Evolutionary conservation across 768 basidiomycete species (phyloP).

Genomic region (Pleurotus tuber-regium): DNA sequence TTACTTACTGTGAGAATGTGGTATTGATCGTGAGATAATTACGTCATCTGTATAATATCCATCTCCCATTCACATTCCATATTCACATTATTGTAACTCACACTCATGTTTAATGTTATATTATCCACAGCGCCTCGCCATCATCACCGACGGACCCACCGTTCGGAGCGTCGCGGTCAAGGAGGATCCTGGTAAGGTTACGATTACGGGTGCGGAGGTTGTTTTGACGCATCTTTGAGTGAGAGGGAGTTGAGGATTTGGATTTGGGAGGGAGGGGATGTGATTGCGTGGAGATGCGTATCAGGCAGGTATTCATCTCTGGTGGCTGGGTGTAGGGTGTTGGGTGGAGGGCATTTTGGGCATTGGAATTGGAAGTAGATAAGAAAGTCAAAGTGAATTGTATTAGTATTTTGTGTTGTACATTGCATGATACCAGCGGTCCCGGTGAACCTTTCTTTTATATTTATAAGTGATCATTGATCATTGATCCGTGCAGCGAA

Average conservation of each 20-base stretch:
- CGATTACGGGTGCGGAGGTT: slow-evolving; percentile 40
- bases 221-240: slow-evolving; percentile 33
- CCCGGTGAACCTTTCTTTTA: no score
- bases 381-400: no score
- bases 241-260: background rate
- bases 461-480: no score
- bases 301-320: no score
- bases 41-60: background rate
- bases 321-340: no score
- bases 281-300: no score
- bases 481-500: no score
- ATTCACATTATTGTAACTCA: background rate
- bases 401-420: no score
- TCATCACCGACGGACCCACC: slow-evolving; percentile 46
- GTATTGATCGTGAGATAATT: background rate
- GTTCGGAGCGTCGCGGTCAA: slow-evolving; percentile 47
- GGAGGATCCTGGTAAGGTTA: slow-evolving; percentile 34
- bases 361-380: no score
- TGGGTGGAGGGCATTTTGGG: no score
- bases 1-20: background rate
- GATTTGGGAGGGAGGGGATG: background rate
- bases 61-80: background rate
- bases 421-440: no score
- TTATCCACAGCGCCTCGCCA: slow-evolving; percentile 36
- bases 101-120: slow-evolving; percentile 6